Evolutionary conservation across 2,329 filamentous ascomycete species (phyloP), one percentile per base, ranked within the genome.

Genomic region (Colletotrichum theobromicola): DNA sequence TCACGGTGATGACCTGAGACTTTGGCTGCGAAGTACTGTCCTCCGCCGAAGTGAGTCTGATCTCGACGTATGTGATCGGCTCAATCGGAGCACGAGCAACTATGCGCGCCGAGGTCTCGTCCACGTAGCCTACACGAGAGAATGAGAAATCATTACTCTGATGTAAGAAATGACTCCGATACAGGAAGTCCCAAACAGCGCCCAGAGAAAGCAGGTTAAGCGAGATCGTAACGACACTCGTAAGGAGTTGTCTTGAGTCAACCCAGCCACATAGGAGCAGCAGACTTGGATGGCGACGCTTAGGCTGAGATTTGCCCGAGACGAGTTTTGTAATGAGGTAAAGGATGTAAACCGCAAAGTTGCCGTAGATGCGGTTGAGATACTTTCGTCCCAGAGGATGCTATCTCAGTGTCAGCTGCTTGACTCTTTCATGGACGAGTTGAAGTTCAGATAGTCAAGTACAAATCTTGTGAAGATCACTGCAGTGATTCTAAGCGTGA

Each of bases 111-210:
- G 85, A 89, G 3, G 86, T 87, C 15, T 91, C 86, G 10, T 92
- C 92, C 12, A 94, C 91, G 79, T 91, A 92, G 10, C 92, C 92
- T 21, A 93, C 84, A 30, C 92, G 86, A 10, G 90, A 88, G 78
- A 94, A 92, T 1, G 90, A 87, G 4, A 93, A 84, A 75, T 92
- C 86, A 26, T 88, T 83, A 10, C 86, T 87, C n/a, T 89, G 87
- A 78, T 93, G 86, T 10, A 93, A 82, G 7, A 90, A 73, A 0
- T 88, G 85, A 0, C 88, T 89, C 50, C 91, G 87, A 73, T 90
- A 89, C 32, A 92, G 85, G 53, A 93, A 86, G 78, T 94, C 92
- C 18, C 71, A 66, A 6, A 76, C 74, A 2, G 74, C 61, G 5
- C 64, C 46, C 2, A 76, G 9, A 13, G 67, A 74, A 2, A 71